These are phyloP conservation scores for Populus hybrid DNA, from an alignment of 441 rosid genomes.

Conservation along the genomic window DNA sequence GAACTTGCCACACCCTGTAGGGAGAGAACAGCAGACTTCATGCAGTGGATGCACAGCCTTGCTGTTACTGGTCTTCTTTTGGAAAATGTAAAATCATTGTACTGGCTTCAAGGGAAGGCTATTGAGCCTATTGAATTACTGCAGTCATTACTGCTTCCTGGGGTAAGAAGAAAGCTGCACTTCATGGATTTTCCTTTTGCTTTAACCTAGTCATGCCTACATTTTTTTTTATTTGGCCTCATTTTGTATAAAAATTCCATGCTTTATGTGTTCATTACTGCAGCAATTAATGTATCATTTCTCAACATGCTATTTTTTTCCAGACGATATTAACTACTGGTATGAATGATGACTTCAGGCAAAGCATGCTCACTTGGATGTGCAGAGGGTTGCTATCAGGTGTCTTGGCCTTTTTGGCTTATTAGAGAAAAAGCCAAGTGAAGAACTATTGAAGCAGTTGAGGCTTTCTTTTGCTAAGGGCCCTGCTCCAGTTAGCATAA, in stretches of 20 bases:
- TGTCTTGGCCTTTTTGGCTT: conserved; percentile 92
- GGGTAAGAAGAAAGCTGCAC: conserved; percentile 46
- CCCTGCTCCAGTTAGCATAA: conserved; percentile 58
- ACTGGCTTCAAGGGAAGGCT: conserved; percentile 63
- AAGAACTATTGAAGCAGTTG: conserved; percentile 69
- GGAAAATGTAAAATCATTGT: conserved; percentile 69
- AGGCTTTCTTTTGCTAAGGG: conserved; percentile 59
- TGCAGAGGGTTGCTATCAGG: conserved; percentile 80
- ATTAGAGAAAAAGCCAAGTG: conserved; percentile 70
- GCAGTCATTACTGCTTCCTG: conserved; percentile 86
- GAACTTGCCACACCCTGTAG: conserved; percentile 89
- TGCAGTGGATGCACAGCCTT: conserved; percentile 96
- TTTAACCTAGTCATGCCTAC: background rate
- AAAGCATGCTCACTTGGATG: conserved; percentile 88
- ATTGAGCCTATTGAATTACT: conserved; percentile 69
- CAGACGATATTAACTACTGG: conserved; percentile 12
- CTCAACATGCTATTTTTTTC: background rate
- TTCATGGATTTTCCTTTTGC: background rate
- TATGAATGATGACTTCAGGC: conserved; percentile 58
- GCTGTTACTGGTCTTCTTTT: conserved; percentile 87
- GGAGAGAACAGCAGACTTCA: conserved; percentile 90
- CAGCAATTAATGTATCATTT: background rate
- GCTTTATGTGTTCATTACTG: background rate
- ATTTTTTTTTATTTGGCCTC: no score
- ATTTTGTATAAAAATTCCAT: no score